Percentiles rank a stretch among this genome's conserved stretches.
These are phyloP conservation scores for Pilasporangium apinafurcum DNA, from an alignment of 352 stramenopile species.

Conservation along the genomic window DNA sequence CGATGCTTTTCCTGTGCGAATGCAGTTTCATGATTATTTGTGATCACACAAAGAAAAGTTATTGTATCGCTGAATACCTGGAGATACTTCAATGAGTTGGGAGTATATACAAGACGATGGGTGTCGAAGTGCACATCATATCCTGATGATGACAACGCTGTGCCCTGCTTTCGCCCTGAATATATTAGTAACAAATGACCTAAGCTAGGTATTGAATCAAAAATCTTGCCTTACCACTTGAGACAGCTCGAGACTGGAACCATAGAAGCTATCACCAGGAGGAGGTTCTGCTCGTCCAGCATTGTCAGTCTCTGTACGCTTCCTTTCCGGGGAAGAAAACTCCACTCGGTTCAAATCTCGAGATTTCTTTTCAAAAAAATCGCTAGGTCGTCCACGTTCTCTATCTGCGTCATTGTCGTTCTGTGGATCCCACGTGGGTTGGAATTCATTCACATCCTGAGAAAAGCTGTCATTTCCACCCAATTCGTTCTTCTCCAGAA, in stretches of 20 bases:
- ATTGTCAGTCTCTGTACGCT: no score
- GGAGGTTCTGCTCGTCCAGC: constrained; percentile 6
- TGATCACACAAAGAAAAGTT: background rate
- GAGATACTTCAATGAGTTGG: constrained; percentile 65
- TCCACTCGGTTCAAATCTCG: constrained; percentile 65
- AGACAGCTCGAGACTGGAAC: no score
- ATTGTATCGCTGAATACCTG: constrained; percentile 33
- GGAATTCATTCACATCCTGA: constrained; percentile 13
- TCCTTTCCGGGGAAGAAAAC: constrained; percentile 49
- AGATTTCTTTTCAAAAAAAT: constrained; percentile 72
- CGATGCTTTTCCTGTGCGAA: constrained; percentile 5
- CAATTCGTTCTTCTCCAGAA: constrained; percentile 39
- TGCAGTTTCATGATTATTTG: background rate
- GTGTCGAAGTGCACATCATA: constrained; percentile 68
- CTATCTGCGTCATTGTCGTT: constrained; percentile 12
- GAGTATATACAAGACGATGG: constrained; percentile 38
- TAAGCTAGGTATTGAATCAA: background rate
- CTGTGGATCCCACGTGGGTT: constrained; percentile 18
- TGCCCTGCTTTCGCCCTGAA: constrained; percentile 19
- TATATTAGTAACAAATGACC: background rate
- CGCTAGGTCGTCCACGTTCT: constrained; percentile 31
- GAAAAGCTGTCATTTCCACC: constrained; percentile 38
- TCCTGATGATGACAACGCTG: constrained; percentile 53
- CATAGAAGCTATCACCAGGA: background rate
- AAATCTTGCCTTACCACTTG: no score